These are phyloP conservation scores for Eimeria praecox DNA, from an alignment of 169 alveolate species.

Conservation along the genomic window DNA sequence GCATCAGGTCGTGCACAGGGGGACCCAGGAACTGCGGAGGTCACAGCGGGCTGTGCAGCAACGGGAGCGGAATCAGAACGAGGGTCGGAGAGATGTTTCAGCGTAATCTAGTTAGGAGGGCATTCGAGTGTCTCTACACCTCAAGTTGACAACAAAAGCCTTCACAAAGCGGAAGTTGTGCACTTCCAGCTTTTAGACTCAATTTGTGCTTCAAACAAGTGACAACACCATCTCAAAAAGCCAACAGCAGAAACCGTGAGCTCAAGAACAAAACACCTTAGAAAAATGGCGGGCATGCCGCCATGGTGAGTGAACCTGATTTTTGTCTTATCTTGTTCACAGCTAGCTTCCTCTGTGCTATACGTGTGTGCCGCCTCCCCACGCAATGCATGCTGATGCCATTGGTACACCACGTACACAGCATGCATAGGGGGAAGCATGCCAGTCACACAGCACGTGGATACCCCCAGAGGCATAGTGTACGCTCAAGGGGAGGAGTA, in stretches of 20 bases:
- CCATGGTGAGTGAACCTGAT: background rate
- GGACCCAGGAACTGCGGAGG: conserved; percentile 74
- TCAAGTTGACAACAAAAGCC: background rate
- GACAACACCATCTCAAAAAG: background rate
- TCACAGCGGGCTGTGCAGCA: conserved; percentile 78
- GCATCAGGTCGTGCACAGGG: conserved; percentile 71
- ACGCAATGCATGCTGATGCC: no score
- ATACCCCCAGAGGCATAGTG: no score
- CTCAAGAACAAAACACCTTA: background rate
- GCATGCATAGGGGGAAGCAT: no score
- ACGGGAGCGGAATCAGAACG: conserved; percentile 40
- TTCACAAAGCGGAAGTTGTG: no score
- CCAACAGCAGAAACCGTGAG: background rate
- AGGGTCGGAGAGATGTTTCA: conserved; percentile 2
- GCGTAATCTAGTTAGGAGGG: background rate
- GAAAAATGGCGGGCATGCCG: background rate
- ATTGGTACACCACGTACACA: no score
- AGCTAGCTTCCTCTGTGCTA: no score
- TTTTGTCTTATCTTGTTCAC: no score
- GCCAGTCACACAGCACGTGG: no score
- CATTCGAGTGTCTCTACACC: background rate
- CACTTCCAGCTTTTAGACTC: background rate
- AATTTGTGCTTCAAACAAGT: background rate
- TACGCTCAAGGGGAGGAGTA: no score
- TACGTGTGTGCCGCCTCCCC: no score